These are phyloP conservation scores for Cryptococcus deneoformans DNA, from an alignment of 1,284 basidiomycete species.

Conservation along the genomic window DNA sequence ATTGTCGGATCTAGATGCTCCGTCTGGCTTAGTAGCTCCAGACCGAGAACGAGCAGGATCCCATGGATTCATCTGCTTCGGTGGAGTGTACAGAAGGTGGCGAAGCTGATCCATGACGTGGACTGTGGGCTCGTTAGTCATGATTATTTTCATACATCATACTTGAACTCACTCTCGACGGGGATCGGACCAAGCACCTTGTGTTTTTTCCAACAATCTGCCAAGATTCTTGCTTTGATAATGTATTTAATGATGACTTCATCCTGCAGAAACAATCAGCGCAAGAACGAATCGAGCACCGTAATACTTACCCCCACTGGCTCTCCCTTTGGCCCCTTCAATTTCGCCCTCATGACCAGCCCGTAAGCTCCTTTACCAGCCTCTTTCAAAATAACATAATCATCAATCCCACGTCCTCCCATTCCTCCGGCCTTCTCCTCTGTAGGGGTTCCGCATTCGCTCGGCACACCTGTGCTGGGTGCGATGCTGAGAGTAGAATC, in stretches of 20 bases:
- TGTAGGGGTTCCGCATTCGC: slow-evolving; percentile 38
- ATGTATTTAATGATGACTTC: slow-evolving; percentile 93
- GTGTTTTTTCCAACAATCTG: slow-evolving; percentile 99
- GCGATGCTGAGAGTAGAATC: slow-evolving; percentile 42
- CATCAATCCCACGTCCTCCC: slow-evolving; percentile 48
- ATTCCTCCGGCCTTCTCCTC: slow-evolving; percentile 42
- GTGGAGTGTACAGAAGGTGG: slow-evolving; percentile 69
- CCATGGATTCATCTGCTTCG: slow-evolving; percentile 70
- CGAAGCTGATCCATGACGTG: slow-evolving; percentile 86
- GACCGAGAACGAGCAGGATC: slow-evolving; percentile 55
- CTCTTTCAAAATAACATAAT: slow-evolving; percentile 70
- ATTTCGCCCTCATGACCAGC: slow-evolving; percentile 84
- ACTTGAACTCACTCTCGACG: slow-evolving; percentile 68
- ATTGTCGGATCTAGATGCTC: slow-evolving; percentile 3
- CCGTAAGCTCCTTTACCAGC: slow-evolving; percentile 97
- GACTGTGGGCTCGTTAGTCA: slow-evolving; percentile 44
- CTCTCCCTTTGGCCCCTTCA: slow-evolving; percentile 67
- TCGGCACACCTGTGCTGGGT: slow-evolving; percentile 42
- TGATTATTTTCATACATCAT: not conserved
- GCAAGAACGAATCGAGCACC: slow-evolving; percentile 9
- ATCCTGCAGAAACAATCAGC: slow-evolving; percentile 36
- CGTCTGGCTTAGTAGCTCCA: not conserved
- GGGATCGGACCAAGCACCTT: slow-evolving; percentile 93
- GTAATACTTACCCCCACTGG: slow-evolving; percentile 67
- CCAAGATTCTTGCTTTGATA: slow-evolving; percentile 96